Evolutionary conservation across 2,329 filamentous ascomycete species (phyloP).

Genomic region (Colletotrichum sp.): DNA sequence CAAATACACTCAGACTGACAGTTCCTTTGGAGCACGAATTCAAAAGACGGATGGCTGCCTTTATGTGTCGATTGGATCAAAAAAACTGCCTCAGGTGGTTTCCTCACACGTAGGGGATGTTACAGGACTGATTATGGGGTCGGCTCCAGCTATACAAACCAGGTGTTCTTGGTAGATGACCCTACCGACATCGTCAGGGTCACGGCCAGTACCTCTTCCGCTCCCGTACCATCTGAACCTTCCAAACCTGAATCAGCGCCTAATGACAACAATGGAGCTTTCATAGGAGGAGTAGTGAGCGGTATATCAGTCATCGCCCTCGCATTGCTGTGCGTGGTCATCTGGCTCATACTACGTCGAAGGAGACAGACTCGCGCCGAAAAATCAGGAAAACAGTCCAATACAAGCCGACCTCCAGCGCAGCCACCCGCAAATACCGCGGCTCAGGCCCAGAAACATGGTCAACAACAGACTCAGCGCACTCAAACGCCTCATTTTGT

Average conservation of each 20-base stretch:
- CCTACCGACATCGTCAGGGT: neutral
- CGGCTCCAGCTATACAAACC: neutral
- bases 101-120: neutral
- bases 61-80: neutral
- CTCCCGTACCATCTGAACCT: neutral
- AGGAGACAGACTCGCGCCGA: neutral
- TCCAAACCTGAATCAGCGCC: neutral
- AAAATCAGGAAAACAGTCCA: neutral
- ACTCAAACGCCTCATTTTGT: neutral
- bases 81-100: neutral
- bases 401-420: neutral
- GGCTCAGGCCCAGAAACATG: neutral
- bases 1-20: rapidly evolving
- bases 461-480: neutral
- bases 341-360: neutral
- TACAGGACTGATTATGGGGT: neutral
- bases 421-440: neutral
- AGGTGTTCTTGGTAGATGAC: neutral
- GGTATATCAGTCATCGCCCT: neutral
- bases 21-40: neutral
- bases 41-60: neutral
- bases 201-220: neutral
- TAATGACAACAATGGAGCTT: neutral
- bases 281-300: neutral
- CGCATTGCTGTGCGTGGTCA: neutral